A percentile compares a stretch with the other conserved stretches of the same genome.
Evolutionary conservation across 352 stramenopile species (phyloP).

Genomic region (Phytophthora brassicae): DNA sequence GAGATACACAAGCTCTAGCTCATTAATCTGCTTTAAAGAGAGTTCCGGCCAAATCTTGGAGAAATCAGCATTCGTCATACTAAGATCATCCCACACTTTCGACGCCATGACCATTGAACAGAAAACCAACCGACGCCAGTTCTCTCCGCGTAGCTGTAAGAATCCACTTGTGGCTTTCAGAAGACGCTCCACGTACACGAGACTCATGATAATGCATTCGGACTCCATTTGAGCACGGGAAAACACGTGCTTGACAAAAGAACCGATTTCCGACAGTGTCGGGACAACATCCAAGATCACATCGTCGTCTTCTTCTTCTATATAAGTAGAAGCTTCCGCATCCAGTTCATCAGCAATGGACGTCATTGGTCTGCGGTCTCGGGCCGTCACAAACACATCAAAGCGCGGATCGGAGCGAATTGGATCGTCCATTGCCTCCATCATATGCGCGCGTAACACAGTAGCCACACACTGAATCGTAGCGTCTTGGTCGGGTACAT

Average conservation of each 20-base stretch:
- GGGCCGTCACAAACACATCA: constrained; percentile 67
- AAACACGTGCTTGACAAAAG: constrained; percentile 95
- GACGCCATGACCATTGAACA: constrained; percentile 96
- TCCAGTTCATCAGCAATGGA: constrained; percentile 33
- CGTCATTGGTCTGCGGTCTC: constrained; percentile 37
- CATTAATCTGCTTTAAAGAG: constrained; percentile 93
- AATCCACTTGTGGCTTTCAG: constrained; percentile 88
- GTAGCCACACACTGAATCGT: constrained; percentile 96
- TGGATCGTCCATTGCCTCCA: constrained; percentile 74
- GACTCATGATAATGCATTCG: constrained; percentile 97
- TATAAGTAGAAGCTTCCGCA: constrained; percentile 26
- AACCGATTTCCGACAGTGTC: constrained; percentile 86
- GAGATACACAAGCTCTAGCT: constrained; percentile 94
- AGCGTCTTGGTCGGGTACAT: constrained; percentile 94
- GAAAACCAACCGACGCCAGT: constrained; percentile 95
- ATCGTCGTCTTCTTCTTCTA: constrained; percentile 33
- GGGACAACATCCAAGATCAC: constrained; percentile 63
- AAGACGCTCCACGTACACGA: constrained; percentile 97
- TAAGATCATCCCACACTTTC: constrained; percentile 98
- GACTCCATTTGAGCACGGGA: constrained; percentile 90
- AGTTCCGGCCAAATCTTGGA: constrained; percentile 92
- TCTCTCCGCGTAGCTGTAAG: constrained; percentile 79
- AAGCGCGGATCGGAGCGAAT: constrained; percentile 59
- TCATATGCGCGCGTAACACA: constrained; percentile 95
- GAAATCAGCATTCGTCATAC: constrained; percentile 98